Conservation (phyloP, 352 stramenopile genomes). For the Phytopythium aichiense region DNA sequence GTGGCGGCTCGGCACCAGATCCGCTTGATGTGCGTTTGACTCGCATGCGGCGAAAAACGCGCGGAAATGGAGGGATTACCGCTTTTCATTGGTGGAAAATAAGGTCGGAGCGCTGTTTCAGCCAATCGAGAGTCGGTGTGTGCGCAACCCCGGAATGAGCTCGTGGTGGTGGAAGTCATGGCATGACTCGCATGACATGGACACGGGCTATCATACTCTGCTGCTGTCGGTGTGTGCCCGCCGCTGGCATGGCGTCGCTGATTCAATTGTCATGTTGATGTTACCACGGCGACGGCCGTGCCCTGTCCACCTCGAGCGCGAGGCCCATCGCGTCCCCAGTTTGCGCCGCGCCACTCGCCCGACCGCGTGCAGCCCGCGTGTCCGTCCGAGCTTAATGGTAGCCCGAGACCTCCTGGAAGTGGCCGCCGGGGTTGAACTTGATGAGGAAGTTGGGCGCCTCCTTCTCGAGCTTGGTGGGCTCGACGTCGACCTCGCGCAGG, state of each 20-base stretch:
- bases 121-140: constrained; percentile 1
- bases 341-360: too few relatives aligned
- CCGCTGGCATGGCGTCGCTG: background rate
- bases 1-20: background rate
- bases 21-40: background rate
- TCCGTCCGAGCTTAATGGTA: constrained; percentile 67
- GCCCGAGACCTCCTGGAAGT: constrained; percentile 91
- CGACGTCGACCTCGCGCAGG: constrained; percentile 81
- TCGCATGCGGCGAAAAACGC: background rate
- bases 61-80: background rate
- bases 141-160: constrained; percentile 5
- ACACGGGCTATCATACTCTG: too few relatives aligned
- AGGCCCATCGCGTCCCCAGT: background rate
- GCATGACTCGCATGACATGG: too few relatives aligned
- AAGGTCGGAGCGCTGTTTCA: background rate
- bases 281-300: background rate
- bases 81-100: constrained; percentile 6
- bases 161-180: too few relatives aligned
- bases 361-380: too few relatives aligned
- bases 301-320: background rate
- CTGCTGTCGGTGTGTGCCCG: background rate
- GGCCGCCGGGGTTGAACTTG: constrained; percentile 92
- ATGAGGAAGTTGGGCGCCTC: constrained; percentile 94
- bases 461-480: constrained; percentile 92
- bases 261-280: background rate